phyloP scores from a whole-genome alignment of 129 eudicot genomes.

The Tanacetum coccineum region DNA sequence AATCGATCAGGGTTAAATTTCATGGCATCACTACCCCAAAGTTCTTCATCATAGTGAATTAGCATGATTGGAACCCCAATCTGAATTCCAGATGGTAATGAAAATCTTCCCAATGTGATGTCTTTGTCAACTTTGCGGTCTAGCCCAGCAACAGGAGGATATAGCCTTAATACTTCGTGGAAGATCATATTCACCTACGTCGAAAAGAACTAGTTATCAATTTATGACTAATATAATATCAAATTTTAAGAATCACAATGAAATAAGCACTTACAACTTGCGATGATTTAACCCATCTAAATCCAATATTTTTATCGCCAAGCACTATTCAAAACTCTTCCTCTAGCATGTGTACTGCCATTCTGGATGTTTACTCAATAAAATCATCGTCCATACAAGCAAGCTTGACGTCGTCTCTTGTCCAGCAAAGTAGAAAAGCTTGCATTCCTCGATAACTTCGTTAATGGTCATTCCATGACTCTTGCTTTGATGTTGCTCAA shows the following conservation, averaged over 20 bases:
- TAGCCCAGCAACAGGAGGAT: conserved; percentile 28
- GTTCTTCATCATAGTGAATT: conserved; percentile 30
- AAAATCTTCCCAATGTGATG: conserved; percentile 26
- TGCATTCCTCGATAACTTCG: conserved; percentile 41
- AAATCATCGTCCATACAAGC: conserved; percentile 40
- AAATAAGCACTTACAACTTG: conserved; percentile 25
- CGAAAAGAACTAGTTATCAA: not conserved
- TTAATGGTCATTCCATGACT: conserved; percentile 25
- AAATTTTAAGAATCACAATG: not conserved
- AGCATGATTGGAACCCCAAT: conserved; percentile 24
- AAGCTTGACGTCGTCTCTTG: conserved; percentile 41
- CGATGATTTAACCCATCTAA: conserved; percentile 24
- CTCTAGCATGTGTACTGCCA: conserved; percentile 43
- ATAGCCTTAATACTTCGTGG: conserved; percentile 38
- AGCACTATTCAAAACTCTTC: conserved; percentile 30
- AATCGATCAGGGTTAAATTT: conserved; percentile 30
- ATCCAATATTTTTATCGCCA: conserved; percentile 17
- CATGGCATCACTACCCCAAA: conserved; percentile 35
- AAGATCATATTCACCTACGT: conserved; percentile 40
- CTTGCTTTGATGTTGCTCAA: conserved; percentile 27
- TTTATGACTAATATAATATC: not conserved
- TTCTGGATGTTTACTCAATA: conserved; percentile 28
- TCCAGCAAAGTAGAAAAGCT: conserved; percentile 39
- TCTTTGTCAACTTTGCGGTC: conserved; percentile 22
- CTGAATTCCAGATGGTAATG: conserved; percentile 17